phyloP scores from a whole-genome alignment of 2,329 filamentous ascomycete genomes.

The Emericellopsis atlantica region DNA sequence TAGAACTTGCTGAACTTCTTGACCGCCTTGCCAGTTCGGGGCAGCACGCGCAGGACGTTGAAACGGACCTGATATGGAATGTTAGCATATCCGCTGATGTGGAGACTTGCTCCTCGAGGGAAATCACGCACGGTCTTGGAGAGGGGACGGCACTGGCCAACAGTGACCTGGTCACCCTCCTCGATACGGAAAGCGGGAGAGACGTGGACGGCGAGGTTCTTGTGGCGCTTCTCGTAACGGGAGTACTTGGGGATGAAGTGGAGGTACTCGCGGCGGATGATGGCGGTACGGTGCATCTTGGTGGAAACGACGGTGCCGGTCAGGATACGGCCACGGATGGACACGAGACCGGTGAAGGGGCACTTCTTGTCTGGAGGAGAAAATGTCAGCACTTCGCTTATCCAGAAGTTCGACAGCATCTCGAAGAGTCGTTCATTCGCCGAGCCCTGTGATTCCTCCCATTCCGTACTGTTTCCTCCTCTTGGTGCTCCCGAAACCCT shows the following conservation, averaged over 20 bases:
- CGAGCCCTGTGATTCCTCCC: neutral
- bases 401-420: neutral
- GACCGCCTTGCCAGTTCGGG: constrained; percentile 91
- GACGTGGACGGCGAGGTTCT: constrained; percentile 98
- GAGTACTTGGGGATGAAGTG: constrained; percentile 99
- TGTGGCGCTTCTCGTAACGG: constrained; percentile 99
- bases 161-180: constrained; percentile 98
- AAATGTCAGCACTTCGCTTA: neutral
- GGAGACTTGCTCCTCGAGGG: neutral
- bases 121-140: constrained; percentile 87
- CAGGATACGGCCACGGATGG: constrained; percentile 99
- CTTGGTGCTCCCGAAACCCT: neutral
- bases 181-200: constrained; percentile 99
- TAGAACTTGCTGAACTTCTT: constrained; percentile 99
- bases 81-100: neutral
- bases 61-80: constrained; percentile 65
- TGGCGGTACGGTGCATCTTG: constrained; percentile 99
- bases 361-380: constrained; percentile 88
- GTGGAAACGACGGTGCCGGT: constrained; percentile 98
- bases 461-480: neutral
- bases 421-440: neutral
- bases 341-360: constrained; percentile 98
- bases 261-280: constrained; percentile 99
- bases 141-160: constrained; percentile 98
- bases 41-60: constrained; percentile 98